These are phyloP conservation scores for Spinacia oleracea DNA, from an alignment of 179 eudicot species.

Conservation along the genomic window DNA sequence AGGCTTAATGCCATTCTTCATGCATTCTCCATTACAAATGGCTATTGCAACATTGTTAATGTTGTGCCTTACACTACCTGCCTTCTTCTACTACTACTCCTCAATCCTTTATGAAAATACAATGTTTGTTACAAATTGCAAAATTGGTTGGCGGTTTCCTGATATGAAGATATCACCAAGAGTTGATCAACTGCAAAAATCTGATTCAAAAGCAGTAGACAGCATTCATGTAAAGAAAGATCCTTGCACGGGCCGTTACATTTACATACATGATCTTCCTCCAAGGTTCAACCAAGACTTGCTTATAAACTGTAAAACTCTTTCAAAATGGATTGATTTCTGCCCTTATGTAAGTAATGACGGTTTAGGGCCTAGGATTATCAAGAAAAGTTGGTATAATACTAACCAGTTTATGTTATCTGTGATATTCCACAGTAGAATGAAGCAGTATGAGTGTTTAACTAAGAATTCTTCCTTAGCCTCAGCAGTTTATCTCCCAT, in stretches of 20 bases:
- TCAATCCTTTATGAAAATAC: neutral
- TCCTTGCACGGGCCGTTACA: conserved; percentile 32
- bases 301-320: conserved; percentile 20
- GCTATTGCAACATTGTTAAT: neutral
- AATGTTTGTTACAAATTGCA: neutral
- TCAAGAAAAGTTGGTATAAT: conserved; percentile 25
- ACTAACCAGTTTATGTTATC: conserved; percentile 28
- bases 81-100: conserved; percentile 10
- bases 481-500: conserved; percentile 23
- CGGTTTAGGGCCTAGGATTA: conserved; percentile 28
- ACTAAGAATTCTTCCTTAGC: conserved; percentile 15
- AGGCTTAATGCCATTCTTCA: no score
- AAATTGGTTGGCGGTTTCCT: neutral
- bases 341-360: conserved; percentile 32
- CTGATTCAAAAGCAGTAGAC: neutral
- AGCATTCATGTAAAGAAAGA: conserved; percentile 13
- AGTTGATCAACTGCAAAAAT: no score
- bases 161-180: no score
- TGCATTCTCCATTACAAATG: neutral
- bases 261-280: conserved; percentile 41
- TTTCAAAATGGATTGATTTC: conserved; percentile 25
- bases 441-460: conserved; percentile 25
- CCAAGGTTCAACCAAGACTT: conserved; percentile 33
- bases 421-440: conserved; percentile 23
- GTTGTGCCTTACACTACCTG: conserved; percentile 14